Percentiles rank a stretch among this genome's conserved stretches.
phyloP scores from a whole-genome alignment of 331 rosid genomes.

The Rosa hybrid region DNA sequence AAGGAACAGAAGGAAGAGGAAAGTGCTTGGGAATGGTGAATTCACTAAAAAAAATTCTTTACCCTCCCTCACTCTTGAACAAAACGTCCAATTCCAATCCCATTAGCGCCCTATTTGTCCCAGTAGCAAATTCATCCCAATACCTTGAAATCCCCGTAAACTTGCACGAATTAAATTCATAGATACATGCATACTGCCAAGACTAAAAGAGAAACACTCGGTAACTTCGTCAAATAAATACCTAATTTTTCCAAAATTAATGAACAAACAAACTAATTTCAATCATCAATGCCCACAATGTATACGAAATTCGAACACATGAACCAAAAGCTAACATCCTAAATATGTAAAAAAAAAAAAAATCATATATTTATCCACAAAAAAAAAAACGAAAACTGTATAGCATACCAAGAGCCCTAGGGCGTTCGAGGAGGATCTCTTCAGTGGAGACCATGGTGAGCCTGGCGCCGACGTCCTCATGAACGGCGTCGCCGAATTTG shows the following conservation, averaged over 20 bases:
- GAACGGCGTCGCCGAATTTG: constrained; percentile 86
- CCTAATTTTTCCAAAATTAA: not conserved
- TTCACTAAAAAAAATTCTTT: not conserved
- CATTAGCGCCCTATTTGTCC: not conserved
- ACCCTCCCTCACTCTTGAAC: not conserved
- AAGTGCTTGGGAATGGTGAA: not conserved
- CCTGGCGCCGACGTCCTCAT: constrained; percentile 77
- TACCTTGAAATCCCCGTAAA: too few relatives aligned
- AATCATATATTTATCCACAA: not conserved
- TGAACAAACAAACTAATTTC: not conserved
- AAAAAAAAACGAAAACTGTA: not conserved
- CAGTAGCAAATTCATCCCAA: not conserved
- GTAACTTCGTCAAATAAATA: not conserved
- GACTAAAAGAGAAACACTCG: not conserved
- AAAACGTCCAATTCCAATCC: not conserved
- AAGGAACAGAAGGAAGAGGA: not conserved
- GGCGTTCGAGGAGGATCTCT: constrained; percentile 86
- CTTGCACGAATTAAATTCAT: not conserved
- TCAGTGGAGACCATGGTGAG: constrained; percentile 96
- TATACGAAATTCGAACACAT: not conserved
- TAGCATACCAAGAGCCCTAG: constrained; percentile 77
- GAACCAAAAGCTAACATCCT: not conserved
- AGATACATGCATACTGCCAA: too few relatives aligned
- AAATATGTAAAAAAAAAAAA: not conserved
- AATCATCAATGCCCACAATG: not conserved